Percentiles rank a stretch among this genome's conserved stretches.
These are phyloP conservation scores for Tulasnella sp. DNA, from an alignment of 768 basidiomycete genomes.

Conservation along the genomic window DNA sequence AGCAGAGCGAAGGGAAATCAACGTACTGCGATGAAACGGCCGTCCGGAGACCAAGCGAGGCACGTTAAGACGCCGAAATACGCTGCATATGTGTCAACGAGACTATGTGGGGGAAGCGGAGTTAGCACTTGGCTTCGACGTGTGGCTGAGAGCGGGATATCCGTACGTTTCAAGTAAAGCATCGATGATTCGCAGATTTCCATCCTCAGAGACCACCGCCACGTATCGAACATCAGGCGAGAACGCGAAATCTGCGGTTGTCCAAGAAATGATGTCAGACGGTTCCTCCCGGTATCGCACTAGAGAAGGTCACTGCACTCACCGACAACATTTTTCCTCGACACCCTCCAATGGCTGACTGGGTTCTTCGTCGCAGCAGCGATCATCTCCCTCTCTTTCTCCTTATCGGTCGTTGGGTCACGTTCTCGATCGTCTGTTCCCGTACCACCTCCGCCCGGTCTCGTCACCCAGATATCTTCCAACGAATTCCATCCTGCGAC, in stretches of 20 bases:
- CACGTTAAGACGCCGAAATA: conserved; percentile 92
- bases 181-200: conserved; percentile 85
- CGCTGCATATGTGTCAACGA: conserved; percentile 90
- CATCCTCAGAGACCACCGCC: conserved; percentile 90
- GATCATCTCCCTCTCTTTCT: conserved; percentile 43
- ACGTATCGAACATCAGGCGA: conserved; percentile 90
- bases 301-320: conserved; percentile 34
- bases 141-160: neutral
- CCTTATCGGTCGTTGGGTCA: conserved; percentile 52
- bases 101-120: conserved; percentile 43
- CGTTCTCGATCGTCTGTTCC: conserved; percentile 33
- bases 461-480: conserved; percentile 71
- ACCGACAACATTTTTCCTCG: conserved; percentile 70
- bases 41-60: conserved; percentile 94
- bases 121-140: too few species aligned
- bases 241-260: conserved; percentile 74
- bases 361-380: conserved; percentile 63
- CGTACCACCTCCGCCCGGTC: conserved; percentile 42
- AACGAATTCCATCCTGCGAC: conserved; percentile 66
- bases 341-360: conserved; percentile 84
- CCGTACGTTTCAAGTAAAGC: conserved; percentile 78
- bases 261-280: conserved; percentile 14
- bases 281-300: neutral
- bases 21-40: conserved; percentile 79
- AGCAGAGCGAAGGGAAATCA: neutral